phyloP scores from a whole-genome alignment of 2,329 filamentous ascomycete genomes.

The Epichloe scottii region DNA sequence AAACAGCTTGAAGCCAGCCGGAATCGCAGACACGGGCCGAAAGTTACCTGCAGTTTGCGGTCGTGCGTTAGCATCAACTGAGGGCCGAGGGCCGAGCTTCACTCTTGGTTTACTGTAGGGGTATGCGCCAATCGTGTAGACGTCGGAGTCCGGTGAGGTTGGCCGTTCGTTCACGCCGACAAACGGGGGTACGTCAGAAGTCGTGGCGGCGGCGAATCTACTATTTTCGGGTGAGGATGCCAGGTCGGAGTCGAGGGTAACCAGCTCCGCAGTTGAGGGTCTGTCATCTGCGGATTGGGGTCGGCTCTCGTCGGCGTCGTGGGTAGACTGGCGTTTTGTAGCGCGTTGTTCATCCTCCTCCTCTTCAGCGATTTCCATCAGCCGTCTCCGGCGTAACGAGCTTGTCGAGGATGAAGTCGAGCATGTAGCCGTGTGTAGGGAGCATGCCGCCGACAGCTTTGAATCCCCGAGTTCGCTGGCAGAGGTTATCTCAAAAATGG shows the following conservation, averaged over 20 bases:
- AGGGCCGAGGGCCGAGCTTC: constrained; percentile 78
- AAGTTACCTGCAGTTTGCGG: constrained; percentile 50
- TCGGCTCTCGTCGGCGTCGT: constrained; percentile 26
- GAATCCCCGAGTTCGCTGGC: constrained; percentile 77
- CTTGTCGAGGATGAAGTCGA: constrained; percentile 78
- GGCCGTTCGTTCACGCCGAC: constrained; percentile 33
- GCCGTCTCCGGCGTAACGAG: constrained; percentile 60
- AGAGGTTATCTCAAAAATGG: constrained; percentile 61
- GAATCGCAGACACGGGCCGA: constrained; percentile 66
- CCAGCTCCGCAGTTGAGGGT: constrained; percentile 19
- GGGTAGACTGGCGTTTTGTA: constrained; percentile 44
- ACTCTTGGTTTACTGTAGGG: constrained; percentile 61
- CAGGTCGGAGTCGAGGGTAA: constrained; percentile 39
- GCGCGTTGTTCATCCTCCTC: constrained; percentile 61
- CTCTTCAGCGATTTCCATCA: constrained; percentile 92
- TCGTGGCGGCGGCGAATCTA: constrained; percentile 33
- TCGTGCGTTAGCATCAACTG: constrained; percentile 48
- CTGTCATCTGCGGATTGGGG: constrained; percentile 17
- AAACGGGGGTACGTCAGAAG: constrained; percentile 39
- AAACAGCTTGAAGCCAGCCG: constrained; percentile 63
- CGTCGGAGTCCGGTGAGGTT: constrained; percentile 37
- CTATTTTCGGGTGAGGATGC: constrained; percentile 37
- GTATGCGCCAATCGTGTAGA: constrained; percentile 30
- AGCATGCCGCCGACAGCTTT: constrained; percentile 76
- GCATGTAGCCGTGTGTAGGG: constrained; percentile 74